Base-by-base conservation (phyloP, 1,284 basidiomycete genomes). In the Pseudozyma sp. region DNA sequence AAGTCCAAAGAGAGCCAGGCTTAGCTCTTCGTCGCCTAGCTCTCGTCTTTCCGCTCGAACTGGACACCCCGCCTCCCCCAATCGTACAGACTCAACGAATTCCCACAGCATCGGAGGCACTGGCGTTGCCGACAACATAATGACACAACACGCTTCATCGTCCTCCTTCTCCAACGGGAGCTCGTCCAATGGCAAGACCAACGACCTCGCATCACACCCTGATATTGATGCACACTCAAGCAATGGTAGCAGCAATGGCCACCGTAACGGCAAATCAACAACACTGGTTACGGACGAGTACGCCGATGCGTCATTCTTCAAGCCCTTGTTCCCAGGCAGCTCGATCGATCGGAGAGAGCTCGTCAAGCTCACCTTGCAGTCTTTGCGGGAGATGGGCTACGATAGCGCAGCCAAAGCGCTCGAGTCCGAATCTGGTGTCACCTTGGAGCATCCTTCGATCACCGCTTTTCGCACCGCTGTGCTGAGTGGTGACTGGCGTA, bases 391-490 rank as follows among this genome's bases (percentile, higher is more conserved):
- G 86, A 91, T 97, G 57, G 96, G 97, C 6, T 97, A 97, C 84
- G 88, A 89, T 93, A 96, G 93, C 86, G 92, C 94, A 13, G 95
- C 95, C 11, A 89, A 91, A 13, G 91, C 92, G 0, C 88, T 99
- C 43, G 92, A 97, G 85, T 90, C 90, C 10, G 96, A 99, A 86
- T 97, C 96, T 1, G 96, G 96, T 5, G 94, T 93, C 85, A 88
- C 89, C 21, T 89, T 97, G 85, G 95, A 98, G 82, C 89, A 91
- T 13, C 87, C 89, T 5, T 89, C 92, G 52, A 94, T 96, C 12
- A 88, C 90, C 2, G 90, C 92, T 58, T 96, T 99, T 79, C 89
- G 94, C 71, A 88, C 89, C 43, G 91, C 92, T 71, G 90, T 99
- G 57, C 87, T 97, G 39, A 89, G 90, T 31, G 96, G 93, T 1